Percentiles rank a stretch among this genome's conserved stretches.
Evolutionary conservation across 768 basidiomycete species (phyloP).

Genomic region (Leucocoprinus birnbaumii): DNA sequence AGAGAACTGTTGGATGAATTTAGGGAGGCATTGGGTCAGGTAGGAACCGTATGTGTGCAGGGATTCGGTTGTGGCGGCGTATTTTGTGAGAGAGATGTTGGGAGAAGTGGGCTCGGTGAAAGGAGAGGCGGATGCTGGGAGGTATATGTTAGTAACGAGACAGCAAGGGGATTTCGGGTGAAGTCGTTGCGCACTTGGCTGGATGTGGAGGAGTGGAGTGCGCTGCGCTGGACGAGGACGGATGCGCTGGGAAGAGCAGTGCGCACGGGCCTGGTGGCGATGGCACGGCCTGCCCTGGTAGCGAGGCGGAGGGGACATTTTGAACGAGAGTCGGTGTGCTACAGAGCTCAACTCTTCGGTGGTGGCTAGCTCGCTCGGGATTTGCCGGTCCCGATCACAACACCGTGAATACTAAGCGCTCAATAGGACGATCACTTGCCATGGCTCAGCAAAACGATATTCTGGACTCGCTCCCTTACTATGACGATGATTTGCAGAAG

Average conservation of each 20-base stretch:
- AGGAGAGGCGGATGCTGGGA: conserved; percentile 65
- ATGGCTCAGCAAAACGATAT: conserved; percentile 29
- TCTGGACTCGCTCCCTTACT: conserved; percentile 90
- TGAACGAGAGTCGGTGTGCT: conserved; percentile 17
- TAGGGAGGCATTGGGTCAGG: conserved; percentile 89
- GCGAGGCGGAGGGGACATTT: conserved; percentile 37
- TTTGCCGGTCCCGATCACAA: conserved; percentile 28
- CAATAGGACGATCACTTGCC: background rate
- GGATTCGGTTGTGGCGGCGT: conserved; percentile 69
- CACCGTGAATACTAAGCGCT: background rate
- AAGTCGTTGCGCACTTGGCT: conserved; percentile 38
- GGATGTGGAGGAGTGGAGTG: conserved; percentile 44
- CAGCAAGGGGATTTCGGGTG: conserved; percentile 10
- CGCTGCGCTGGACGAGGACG: conserved; percentile 17
- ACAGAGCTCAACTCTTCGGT: conserved; percentile 11
- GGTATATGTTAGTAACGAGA: conserved; percentile 7
- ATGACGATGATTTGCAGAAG: conserved; percentile 87
- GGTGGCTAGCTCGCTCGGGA: conserved; percentile 20
- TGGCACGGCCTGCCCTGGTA: conserved; percentile 38
- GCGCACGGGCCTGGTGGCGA: conserved; percentile 38
- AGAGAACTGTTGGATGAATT: conserved; percentile 97
- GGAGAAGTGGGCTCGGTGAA: conserved; percentile 89
- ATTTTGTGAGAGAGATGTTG: conserved; percentile 74
- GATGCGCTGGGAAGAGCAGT: conserved; percentile 21
- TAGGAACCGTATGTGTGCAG: conserved; percentile 94